Evolutionary conservation across 305 asterid genomes (phyloP), one percentile per base, ranked within the genome.

Genomic region (Fraxinus velutina): DNA sequence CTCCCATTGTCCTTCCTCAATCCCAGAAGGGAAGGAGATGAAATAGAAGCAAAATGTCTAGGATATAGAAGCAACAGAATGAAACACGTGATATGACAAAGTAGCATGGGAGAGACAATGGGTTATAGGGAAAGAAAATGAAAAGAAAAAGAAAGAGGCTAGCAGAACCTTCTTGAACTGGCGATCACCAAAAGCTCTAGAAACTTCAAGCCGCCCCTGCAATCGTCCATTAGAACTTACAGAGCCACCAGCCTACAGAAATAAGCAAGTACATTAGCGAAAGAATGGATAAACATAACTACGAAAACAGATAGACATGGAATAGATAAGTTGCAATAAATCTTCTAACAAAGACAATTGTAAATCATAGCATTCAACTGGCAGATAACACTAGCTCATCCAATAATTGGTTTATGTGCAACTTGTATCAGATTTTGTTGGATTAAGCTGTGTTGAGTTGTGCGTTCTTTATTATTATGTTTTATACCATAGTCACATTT

Each of bases 131-230:
- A 47, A 47, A 2, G 30, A 10, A 34, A 80, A 37, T 4, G 30
- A 71, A 34, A 72, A n/a, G 33, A 62, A 82, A 81, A 82, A 64
- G 57, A 22, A 77, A 70, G 75, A 50, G 21, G 77, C 75, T 44
- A 81, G 79, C 42, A 75, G 33, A 52, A 93, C 98, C 98, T 94
- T 94, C 89, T 94, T 94, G 90, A 94, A 94, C 57, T 92, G 95
- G 79, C 97, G 80, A 86, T 94, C 98, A 57, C 98, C 97, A 37
- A 94, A 93, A 70, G 98, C 98, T 89, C 98, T 90, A 79, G 98
- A 94, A 83, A 94, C 98, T 90, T 93, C 94, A 87, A 94, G 98
- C 47, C 97, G 93, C 42, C 94, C 98, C 83, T 93, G 98, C 85
- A 94, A 79, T 44, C 98, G 90, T 68, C 98, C 97, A 81, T 93